Evolutionary conservation across 2,329 filamentous ascomycete species (phyloP), one percentile per base, ranked within the genome.

Genomic region (Ophiobolus disseminans): DNA sequence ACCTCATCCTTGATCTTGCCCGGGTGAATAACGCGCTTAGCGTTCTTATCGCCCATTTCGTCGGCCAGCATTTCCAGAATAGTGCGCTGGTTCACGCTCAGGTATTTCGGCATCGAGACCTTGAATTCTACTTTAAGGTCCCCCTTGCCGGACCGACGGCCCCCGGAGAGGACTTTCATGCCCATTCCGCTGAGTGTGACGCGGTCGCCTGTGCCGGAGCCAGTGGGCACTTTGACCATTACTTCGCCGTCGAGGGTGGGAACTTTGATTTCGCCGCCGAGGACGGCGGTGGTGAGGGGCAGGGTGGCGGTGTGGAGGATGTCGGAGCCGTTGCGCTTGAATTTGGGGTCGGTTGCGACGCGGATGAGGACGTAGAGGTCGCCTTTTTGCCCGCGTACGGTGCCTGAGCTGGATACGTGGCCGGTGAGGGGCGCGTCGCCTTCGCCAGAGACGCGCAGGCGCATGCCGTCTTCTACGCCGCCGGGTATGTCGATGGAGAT

Each of bases 401-500:
- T 78, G 50, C 85, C 82, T n/a, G n/a, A n/a, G 21, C 86, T 79
- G 35, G 86, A 83, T 23, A 84, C 79, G 19, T 85, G 82, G 35
- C 91, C 90, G 19, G 90, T 93, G 7, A 86, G 80, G 17, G 94
- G 88, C 13, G 90, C 87, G 68, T 99, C 93, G 58, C 94, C 94
- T 68, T 95, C 91, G 20, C 89, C 89, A 49, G 86, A 85, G 21
- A 99, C 84, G 42, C 90, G 84, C 64, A 99, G 77, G 48, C 91
- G 85, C 93, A 97, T 97, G 45, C 93, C 92, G 71, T 99, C 93
- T 71, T 97, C 94, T 23, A 99, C 91, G 57, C 94, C 94, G 17
- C 89, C 91, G 1, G 94, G 94, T 36, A 99, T 97, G 63, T 97
- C 92, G 34, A 99, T 83, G 21, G 84, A 88, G 40, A 99, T 86